These are phyloP conservation scores for Cornus florida DNA, from an alignment of 148 eudicot species.

Conservation along the genomic window DNA sequence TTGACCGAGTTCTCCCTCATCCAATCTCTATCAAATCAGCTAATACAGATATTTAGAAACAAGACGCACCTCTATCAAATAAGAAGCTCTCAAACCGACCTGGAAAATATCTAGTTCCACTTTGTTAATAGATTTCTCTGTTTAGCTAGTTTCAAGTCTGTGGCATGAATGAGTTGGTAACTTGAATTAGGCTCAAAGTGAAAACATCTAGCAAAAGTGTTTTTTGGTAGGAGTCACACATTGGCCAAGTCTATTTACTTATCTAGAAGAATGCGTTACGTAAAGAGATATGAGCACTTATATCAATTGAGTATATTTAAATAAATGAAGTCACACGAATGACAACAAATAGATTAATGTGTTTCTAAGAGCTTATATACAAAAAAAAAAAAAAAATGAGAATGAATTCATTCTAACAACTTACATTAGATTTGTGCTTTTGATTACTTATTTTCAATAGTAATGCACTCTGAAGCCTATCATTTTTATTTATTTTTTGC, in stretches of 20 bases:
- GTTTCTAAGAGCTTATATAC: no score
- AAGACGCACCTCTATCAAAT: no score
- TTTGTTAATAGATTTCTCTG: background rate
- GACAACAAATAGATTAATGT: background rate
- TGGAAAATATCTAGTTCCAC: background rate
- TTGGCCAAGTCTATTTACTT: background rate
- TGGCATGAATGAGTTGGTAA: background rate
- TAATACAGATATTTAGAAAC: no score
- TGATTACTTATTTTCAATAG: no score
- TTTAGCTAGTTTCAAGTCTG: background rate
- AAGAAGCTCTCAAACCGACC: no score
- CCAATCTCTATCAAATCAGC: no score
- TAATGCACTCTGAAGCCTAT: background rate
- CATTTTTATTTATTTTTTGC: no score
- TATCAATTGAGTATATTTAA: background rate
- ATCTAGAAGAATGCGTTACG: background rate
- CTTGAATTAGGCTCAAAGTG: background rate
- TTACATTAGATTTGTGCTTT: no score
- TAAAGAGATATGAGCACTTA: background rate
- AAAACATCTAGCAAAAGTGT: background rate
- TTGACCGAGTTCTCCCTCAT: no score
- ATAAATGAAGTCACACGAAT: no score
- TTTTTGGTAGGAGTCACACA: background rate
- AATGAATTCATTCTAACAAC: no score
- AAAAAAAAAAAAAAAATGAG: no score